Conservation (phyloP, 73 alveolate genomes). For the Uronychia binucleata region DNA sequence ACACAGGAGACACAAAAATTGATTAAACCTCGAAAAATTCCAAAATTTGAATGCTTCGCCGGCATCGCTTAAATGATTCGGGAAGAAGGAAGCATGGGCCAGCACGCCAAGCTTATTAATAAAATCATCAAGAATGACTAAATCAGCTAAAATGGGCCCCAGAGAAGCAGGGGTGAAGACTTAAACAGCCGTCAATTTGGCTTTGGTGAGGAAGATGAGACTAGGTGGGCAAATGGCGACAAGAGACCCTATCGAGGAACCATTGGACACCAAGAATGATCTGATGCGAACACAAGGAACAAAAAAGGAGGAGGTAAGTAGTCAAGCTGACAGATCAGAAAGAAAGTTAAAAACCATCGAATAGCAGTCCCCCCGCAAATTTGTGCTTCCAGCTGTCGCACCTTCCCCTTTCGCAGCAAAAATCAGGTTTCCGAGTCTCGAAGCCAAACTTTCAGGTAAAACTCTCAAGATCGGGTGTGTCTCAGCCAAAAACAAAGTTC, state of each 20-base stretch:
- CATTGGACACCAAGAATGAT: not conserved
- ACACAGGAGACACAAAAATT: not conserved
- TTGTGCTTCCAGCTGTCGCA: not conserved
- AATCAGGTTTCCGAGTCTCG: not conserved
- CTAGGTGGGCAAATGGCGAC: not conserved
- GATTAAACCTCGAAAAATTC: not conserved
- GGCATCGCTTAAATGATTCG: not conserved
- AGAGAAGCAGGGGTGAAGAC: not conserved
- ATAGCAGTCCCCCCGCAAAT: not conserved
- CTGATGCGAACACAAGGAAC: not conserved
- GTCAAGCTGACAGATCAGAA: not conserved
- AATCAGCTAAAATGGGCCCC: not conserved
- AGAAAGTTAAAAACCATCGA: not conserved
- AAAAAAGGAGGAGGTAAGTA: not conserved
- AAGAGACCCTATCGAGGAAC: not conserved
- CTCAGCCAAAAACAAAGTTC: not conserved
- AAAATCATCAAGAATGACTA: not conserved
- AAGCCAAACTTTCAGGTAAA: no score
- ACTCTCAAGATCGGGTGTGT: no score
- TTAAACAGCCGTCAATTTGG: not conserved
- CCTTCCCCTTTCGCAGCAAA: constrained; percentile 1
- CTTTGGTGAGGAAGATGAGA: no score
- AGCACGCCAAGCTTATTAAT: not conserved
- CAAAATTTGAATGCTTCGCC: not conserved
- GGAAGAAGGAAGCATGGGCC: not conserved